phyloP scores from a whole-genome alignment of 2,329 filamentous ascomycete genomes.

The Diaporthe destruens region DNA sequence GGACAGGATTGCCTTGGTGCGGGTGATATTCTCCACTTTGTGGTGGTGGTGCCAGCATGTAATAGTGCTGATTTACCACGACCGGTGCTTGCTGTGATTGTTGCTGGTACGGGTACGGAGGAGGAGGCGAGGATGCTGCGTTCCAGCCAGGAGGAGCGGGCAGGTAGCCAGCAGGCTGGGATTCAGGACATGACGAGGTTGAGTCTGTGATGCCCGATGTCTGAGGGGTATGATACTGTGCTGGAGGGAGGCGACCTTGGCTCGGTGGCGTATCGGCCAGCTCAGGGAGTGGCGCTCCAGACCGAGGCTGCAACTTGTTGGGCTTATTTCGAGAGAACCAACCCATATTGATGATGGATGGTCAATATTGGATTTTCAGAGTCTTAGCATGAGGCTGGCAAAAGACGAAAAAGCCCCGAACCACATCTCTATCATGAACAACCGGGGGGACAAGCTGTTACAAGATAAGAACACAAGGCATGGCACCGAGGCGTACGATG shows the following conservation, averaged over 20 bases:
- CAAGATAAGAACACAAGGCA: conserved; percentile 9
- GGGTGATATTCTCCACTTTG: conserved; percentile 40
- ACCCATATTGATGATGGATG: conserved; percentile 32
- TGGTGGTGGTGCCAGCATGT: conserved; percentile 51
- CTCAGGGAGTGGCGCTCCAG: conserved; percentile 19
- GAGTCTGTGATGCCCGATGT: conserved; percentile 24
- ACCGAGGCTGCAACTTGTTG: conserved; percentile 31
- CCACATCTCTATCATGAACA: conserved; percentile 28
- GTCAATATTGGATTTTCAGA: not conserved
- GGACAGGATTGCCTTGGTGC: conserved; percentile 43
- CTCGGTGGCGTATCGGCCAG: conserved; percentile 20
- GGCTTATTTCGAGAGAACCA: conserved; percentile 40
- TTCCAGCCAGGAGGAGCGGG: conserved; percentile 46
- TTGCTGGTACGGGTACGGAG: conserved; percentile 47
- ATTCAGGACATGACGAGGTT: conserved; percentile 35
- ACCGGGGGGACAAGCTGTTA: conserved; percentile 11
- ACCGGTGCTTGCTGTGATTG: conserved; percentile 54
- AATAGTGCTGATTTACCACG: conserved; percentile 67
- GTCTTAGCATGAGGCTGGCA: conserved; percentile 25
- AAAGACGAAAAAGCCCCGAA: not conserved
- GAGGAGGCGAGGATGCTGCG: conserved; percentile 27
- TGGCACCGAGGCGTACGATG: conserved; percentile 26
- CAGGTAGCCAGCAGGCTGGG: conserved; percentile 48
- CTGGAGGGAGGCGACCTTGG: conserved; percentile 21
- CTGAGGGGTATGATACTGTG: conserved; percentile 37